These are phyloP conservation scores for Phytopythium boreale DNA, from an alignment of 352 stramenopile species.

Conservation along the genomic window DNA sequence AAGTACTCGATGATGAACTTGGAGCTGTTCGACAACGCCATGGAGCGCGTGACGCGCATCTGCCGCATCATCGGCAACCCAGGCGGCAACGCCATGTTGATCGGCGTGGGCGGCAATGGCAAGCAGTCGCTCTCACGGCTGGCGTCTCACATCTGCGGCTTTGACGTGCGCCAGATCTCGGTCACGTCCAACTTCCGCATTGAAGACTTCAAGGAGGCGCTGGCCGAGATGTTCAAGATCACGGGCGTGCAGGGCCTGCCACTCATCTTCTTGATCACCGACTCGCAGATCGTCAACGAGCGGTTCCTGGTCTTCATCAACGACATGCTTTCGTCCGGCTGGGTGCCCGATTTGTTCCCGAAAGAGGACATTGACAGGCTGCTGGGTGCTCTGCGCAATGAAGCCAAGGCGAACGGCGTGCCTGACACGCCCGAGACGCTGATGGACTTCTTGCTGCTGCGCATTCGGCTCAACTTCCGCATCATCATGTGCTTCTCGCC, in stretches of 20 bases:
- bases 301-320: slow-evolving; percentile 99
- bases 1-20: slow-evolving; percentile 98
- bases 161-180: slow-evolving; percentile 94
- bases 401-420: slow-evolving; percentile 94
- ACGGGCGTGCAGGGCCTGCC: slow-evolving; percentile 93
- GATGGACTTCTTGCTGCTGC: slow-evolving; percentile 95
- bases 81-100: slow-evolving; percentile 96
- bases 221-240: slow-evolving; percentile 96
- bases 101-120: slow-evolving; percentile 95
- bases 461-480: slow-evolving; percentile 94
- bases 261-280: slow-evolving; percentile 97
- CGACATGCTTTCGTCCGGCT: slow-evolving; percentile 94
- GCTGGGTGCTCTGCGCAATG: slow-evolving; percentile 87
- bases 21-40: slow-evolving; percentile 97
- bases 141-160: slow-evolving; percentile 95
- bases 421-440: slow-evolving; percentile 93
- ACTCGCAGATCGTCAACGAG: slow-evolving; percentile 98
- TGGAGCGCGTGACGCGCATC: slow-evolving; percentile 96
- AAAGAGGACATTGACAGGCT: slow-evolving; percentile 97
- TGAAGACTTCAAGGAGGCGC: slow-evolving; percentile 96
- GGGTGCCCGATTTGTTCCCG: slow-evolving; percentile 96
- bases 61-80: slow-evolving; percentile 96
- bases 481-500: slow-evolving; percentile 97
- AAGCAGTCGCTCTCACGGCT: slow-evolving; percentile 97
- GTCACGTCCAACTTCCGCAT: slow-evolving; percentile 96